Evolutionary conservation across 768 basidiomycete genomes (phyloP), one percentile per base, ranked within the genome.

Genomic region (Russula foetens): DNA sequence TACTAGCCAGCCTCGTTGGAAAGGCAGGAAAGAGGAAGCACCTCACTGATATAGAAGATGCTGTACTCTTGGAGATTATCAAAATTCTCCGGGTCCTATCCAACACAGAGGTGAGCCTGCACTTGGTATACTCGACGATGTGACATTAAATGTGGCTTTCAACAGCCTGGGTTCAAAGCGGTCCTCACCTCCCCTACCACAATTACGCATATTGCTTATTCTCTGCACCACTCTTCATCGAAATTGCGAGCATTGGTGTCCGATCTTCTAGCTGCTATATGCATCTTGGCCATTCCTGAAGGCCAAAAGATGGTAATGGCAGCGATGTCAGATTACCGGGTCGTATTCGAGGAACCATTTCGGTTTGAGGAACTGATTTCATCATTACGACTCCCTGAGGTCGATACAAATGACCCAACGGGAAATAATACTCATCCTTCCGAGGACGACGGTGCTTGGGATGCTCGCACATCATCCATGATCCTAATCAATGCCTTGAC

Each of bases 181-280:
- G 84, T 90, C 14, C 71, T 93, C 35, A 70, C 76, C 7, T 82
- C 83, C 9, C 79, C 87, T 0, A 82, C 76, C 0, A 75, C 90
- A 33, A 79, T 94, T 62, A 85, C 83, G 1, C 82, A 89, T 64
- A 82, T 95, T 65, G 76, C 84, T 17, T 88, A 88, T 67, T 80
- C 85, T 0, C 78, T 95, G 14, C 81, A 86, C 63, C 77, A 77
- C 1, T 76, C 85, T 0, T 84, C 86, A 11, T 73, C 80, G 54
- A 93, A 88, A 70, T 74, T 90, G 9, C 82, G 88, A 59, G 79
- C 83, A 0, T 76, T 90, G 24, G 78, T 81, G 0, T 83, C 86
- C 4, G 91, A 95, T 65, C 77, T 95, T 28, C 79, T 98, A 11
- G 90, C 91, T 1, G 94, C 88, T 0, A 82, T 95, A 44, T 92